Conservation (phyloP, 176 grass and related monocot genomes). For the Oryza glaberrima region DNA sequence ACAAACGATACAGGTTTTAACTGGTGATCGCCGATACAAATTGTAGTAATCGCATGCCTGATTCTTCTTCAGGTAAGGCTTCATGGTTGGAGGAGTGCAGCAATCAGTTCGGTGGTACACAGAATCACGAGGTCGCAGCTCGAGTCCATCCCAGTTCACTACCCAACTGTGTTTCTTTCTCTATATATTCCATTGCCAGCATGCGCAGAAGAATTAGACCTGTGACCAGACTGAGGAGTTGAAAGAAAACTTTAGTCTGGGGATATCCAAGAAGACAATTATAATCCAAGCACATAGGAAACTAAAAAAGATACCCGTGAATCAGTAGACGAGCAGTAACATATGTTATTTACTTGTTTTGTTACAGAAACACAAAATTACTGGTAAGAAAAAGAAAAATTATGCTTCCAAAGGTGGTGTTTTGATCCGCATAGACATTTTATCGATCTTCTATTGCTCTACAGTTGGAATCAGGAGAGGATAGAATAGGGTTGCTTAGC, state of each 20-base stretch:
- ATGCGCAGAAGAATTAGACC: slow-evolving; percentile 16
- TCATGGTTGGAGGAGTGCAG: background rate
- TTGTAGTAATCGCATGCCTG: background rate
- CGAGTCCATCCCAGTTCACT: background rate
- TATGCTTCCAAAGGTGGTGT: too few species aligned
- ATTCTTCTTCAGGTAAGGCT: background rate
- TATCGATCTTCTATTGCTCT: too few species aligned
- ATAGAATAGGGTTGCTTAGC: too few species aligned
- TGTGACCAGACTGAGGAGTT: background rate
- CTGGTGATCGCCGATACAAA: background rate
- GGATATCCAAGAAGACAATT: background rate
- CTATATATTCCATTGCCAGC: background rate
- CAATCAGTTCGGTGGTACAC: background rate
- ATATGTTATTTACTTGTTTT: too few species aligned
- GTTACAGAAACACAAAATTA: too few species aligned
- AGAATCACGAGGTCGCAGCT: too few species aligned
- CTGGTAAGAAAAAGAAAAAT: too few species aligned
- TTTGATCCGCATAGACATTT: too few species aligned
- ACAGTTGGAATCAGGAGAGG: too few species aligned
- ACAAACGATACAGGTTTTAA: background rate
- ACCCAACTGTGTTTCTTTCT: background rate
- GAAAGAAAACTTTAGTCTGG: background rate
- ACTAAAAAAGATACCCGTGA: background rate
- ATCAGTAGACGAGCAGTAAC: too few species aligned
- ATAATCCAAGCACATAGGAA: background rate